Evolutionary conservation across 2,329 filamentous ascomycete genomes (phyloP).

Genomic region (Periconia macrospinosa): DNA sequence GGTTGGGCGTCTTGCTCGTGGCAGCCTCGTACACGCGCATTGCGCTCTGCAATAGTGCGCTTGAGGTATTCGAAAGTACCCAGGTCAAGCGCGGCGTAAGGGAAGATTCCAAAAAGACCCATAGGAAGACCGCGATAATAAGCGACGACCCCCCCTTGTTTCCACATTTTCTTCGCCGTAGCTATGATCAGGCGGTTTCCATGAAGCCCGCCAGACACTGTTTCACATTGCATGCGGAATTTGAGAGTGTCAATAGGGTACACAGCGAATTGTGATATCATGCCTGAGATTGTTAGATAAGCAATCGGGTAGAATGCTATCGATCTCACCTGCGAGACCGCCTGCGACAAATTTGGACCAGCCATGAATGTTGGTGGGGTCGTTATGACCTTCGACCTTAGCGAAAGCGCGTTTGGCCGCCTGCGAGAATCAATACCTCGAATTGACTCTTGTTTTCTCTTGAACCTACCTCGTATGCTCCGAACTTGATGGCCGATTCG

Average conservation of each 20-base stretch:
- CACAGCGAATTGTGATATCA: slow-evolving; percentile 95
- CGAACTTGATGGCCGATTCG: slow-evolving; percentile 97
- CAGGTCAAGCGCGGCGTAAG: slow-evolving; percentile 95
- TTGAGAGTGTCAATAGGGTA: slow-evolving; percentile 89
- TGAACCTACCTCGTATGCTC: slow-evolving; percentile 76
- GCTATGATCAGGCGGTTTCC: slow-evolving; percentile 81
- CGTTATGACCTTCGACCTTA: slow-evolving; percentile 82
- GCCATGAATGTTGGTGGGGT: slow-evolving; percentile 76
- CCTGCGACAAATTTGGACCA: slow-evolving; percentile 90
- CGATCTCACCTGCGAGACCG: slow-evolving; percentile 67
- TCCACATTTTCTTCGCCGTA: slow-evolving; percentile 86
- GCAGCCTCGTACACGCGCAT: slow-evolving; percentile 68
- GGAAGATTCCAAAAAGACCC: slow-evolving; percentile 94
- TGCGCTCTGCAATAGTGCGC: slow-evolving; percentile 67
- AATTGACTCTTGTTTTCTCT: neutral
- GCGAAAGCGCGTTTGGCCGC: slow-evolving; percentile 87
- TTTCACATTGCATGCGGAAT: slow-evolving; percentile 90
- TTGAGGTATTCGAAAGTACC: slow-evolving; percentile 95
- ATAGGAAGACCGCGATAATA: slow-evolving; percentile 94
- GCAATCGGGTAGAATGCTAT: neutral
- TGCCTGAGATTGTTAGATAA: slow-evolving; percentile 51
- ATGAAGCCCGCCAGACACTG: slow-evolving; percentile 78
- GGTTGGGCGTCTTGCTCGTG: slow-evolving; percentile 79
- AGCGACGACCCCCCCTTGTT: slow-evolving; percentile 69
- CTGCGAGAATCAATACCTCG: slow-evolving; percentile 40